Conservation (phyloP, 768 basidiomycete genomes). For the Rhizopogon vinicolor region DNA sequence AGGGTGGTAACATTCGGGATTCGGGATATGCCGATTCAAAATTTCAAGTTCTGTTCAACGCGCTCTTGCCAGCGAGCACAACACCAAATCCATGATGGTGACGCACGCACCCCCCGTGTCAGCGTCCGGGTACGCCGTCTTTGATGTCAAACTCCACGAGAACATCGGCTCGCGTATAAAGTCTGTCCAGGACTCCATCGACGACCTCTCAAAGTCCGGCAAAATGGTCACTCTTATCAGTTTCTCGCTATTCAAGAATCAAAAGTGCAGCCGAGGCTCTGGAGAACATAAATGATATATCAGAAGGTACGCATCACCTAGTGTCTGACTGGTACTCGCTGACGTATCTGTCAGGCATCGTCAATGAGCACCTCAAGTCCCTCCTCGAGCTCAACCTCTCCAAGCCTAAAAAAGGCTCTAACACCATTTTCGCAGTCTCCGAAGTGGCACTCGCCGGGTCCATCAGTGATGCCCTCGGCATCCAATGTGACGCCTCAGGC, state of each 20-base stretch:
- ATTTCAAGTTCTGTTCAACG: constrained; percentile 23
- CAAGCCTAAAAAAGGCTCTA: constrained; percentile 65
- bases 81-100: constrained; percentile 40
- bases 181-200: constrained; percentile 81
- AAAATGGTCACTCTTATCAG: constrained; percentile 90
- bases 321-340: not conserved
- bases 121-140: constrained; percentile 91
- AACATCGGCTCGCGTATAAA: constrained; percentile 78
- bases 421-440: constrained; percentile 72
- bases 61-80: constrained; percentile 27
- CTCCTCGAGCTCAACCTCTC: constrained; percentile 86
- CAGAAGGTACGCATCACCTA: constrained; percentile 65
- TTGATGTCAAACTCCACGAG: constrained; percentile 82
- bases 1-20: too few relatives aligned
- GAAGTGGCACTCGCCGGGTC: constrained; percentile 71
- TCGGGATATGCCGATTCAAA: constrained; percentile 13
- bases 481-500: constrained; percentile 80
- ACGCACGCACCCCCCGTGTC: constrained; percentile 92
- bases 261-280: constrained; percentile 90
- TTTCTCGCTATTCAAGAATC: constrained; percentile 93
- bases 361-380: constrained; percentile 79
- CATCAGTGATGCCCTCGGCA: constrained; percentile 67
- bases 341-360: constrained; percentile 50
- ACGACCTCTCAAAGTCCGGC: constrained; percentile 81
- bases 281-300: constrained; percentile 94